A percentile compares a stretch with the other conserved stretches of the same genome.
Conservation (phyloP, 352 stramenopile genomes). For the Globisporangium nodosum region DNA sequence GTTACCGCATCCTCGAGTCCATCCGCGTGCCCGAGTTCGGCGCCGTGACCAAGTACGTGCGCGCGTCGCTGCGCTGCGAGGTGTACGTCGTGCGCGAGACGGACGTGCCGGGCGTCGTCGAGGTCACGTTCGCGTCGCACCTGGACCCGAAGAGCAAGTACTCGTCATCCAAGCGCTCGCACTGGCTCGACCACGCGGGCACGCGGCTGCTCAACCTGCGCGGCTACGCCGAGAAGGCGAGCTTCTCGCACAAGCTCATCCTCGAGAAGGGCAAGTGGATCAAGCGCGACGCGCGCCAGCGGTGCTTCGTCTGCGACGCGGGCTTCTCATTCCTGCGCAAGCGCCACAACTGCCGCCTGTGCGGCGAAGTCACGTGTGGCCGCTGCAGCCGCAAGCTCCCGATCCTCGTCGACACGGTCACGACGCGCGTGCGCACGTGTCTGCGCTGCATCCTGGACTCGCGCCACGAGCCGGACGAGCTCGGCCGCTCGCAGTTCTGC, state of each 20-base stretch:
- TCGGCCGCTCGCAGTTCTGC: conserved; percentile 25
- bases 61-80: conserved; percentile 73
- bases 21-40: conserved; percentile 68
- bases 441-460: conserved; percentile 73
- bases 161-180: conserved; percentile 40
- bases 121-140: conserved; percentile 79
- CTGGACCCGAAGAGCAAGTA: conserved; percentile 79
- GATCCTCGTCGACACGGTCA: conserved; percentile 53
- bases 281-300: conserved; percentile 35
- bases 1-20: conserved; percentile 74
- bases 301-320: conserved; percentile 63
- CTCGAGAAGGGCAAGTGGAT: conserved; percentile 33
- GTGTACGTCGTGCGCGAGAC: conserved; percentile 78
- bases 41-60: conserved; percentile 50
- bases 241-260: conserved; percentile 52
- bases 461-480: conserved; percentile 51
- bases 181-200: conserved; percentile 60
- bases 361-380: conserved; percentile 58
- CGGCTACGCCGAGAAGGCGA: conserved; percentile 60
- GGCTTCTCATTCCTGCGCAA: conserved; percentile 74
- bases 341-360: conserved; percentile 71
- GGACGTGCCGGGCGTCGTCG: conserved; percentile 56
- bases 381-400: conserved; percentile 71
- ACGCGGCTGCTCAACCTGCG: conserved; percentile 51
- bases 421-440: conserved; percentile 67